Conservation (phyloP, 345 rosid genomes). For the Bretschneidera sinensis region DNA sequence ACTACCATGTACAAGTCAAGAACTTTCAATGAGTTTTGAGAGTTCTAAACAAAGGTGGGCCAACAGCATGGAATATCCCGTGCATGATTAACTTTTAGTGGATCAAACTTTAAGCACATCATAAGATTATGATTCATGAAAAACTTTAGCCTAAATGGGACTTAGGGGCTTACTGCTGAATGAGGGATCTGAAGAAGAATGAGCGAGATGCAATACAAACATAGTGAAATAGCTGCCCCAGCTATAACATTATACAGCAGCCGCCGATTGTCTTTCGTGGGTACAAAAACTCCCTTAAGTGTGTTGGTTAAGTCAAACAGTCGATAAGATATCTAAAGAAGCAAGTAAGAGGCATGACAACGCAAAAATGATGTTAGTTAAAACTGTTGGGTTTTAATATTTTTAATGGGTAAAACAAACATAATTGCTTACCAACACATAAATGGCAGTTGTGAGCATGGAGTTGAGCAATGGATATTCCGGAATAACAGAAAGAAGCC, state of each 20-base stretch:
- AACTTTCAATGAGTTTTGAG: background rate
- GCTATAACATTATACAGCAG: slow-evolving; percentile 61
- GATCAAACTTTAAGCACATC: background rate
- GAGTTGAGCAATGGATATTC: slow-evolving; percentile 88
- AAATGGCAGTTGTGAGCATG: slow-evolving; percentile 90
- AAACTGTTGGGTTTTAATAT: slow-evolving; percentile 2
- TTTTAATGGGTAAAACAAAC: background rate
- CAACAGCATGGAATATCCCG: background rate
- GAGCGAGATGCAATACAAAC: slow-evolving; percentile 52
- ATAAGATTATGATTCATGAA: slow-evolving; percentile 5
- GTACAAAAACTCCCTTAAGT: slow-evolving; percentile 66
- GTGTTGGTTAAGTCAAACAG: slow-evolving; percentile 76
- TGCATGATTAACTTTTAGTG: background rate
- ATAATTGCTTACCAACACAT: slow-evolving; percentile 56
- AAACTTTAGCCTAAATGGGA: no score
- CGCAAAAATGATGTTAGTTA: background rate
- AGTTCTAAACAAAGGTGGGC: background rate
- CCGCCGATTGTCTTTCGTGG: slow-evolving; percentile 63
- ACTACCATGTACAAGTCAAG: slow-evolving; percentile 7
- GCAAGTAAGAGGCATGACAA: slow-evolving; percentile 15
- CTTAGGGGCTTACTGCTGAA: slow-evolving; percentile 62
- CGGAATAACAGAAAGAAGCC: slow-evolving; percentile 92
- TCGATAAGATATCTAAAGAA: slow-evolving; percentile 69
- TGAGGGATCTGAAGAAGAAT: slow-evolving; percentile 81
- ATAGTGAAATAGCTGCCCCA: slow-evolving; percentile 53